phyloP scores from a whole-genome alignment of 192 early-diverging fungal species.

The Backusella liffmaniae region DNA sequence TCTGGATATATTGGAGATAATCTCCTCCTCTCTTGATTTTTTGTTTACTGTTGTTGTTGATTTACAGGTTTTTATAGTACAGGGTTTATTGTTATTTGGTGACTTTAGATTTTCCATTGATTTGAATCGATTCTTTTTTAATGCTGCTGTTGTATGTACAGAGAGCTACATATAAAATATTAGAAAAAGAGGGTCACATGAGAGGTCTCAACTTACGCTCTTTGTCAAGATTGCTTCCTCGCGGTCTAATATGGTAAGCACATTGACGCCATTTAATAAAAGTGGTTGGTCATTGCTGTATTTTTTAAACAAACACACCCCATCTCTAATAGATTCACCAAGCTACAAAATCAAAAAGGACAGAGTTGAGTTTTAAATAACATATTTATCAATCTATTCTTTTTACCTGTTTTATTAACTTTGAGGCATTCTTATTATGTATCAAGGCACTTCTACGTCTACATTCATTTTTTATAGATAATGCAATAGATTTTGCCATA shows the following conservation, averaged over 20 bases:
- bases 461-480: constrained; percentile 16
- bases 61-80: background rate
- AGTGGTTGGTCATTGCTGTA: constrained; percentile 14
- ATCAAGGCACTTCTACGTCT: constrained; percentile 23
- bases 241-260: constrained; percentile 21
- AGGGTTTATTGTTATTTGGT: background rate
- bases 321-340: constrained; percentile 8
- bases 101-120: background rate
- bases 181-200: background rate
- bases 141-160: background rate
- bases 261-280: constrained; percentile 16
- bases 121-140: background rate
- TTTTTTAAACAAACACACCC: constrained; percentile 12
- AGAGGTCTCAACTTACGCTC: constrained; percentile 5
- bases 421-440: constrained; percentile 1
- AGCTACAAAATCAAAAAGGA: background rate
- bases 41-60: background rate
- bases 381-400: background rate
- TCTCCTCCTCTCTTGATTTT: background rate
- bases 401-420: background rate
- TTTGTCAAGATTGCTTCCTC: constrained; percentile 17
- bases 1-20: background rate
- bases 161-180: background rate
- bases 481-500: constrained; percentile 19
- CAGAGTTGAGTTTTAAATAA: background rate